Percentiles rank a stretch among this genome's conserved stretches.
phyloP scores from a whole-genome alignment of 305 asterid genomes.

The Rubia balearica region DNA sequence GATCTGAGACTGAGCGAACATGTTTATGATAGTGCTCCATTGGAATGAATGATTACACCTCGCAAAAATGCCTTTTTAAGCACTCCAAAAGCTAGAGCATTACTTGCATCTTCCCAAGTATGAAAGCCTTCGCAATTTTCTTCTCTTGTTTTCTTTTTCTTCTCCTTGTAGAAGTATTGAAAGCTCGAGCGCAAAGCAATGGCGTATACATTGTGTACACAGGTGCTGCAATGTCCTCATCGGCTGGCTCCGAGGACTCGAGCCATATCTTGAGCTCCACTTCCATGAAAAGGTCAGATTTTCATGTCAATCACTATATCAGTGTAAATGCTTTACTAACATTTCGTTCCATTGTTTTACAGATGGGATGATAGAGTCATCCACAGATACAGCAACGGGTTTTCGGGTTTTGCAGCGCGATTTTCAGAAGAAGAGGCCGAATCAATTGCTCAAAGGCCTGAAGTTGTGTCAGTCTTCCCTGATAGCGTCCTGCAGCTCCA shows the following conservation, averaged over 20 bases:
- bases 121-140: not conserved
- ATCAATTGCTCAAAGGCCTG: conserved; percentile 42
- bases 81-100: conserved; percentile 8
- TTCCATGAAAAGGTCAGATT: not conserved
- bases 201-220: conserved; percentile 73
- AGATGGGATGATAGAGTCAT: conserved; percentile 46
- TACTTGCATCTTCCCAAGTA: conserved; percentile 18
- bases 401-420: conserved; percentile 69
- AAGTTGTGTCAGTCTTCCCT: conserved; percentile 74
- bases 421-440: conserved; percentile 54
- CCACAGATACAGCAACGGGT: conserved; percentile 53
- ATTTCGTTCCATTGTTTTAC: not conserved
- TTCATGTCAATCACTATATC: not conserved
- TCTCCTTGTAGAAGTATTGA: conserved; percentile 2
- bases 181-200: conserved; percentile 24
- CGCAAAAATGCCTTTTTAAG: too few species aligned
- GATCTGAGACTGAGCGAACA: too few species aligned
- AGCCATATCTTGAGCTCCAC: conserved; percentile 25
- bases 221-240: conserved; percentile 42
- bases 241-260: conserved; percentile 25
- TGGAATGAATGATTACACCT: too few species aligned
- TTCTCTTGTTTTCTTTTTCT: conserved; percentile 13
- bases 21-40: too few species aligned
- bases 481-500: conserved; percentile 70
- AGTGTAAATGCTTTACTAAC: not conserved